phyloP scores from a whole-genome alignment of 805 yeast species.

The Metschnikowia sp. region DNA sequence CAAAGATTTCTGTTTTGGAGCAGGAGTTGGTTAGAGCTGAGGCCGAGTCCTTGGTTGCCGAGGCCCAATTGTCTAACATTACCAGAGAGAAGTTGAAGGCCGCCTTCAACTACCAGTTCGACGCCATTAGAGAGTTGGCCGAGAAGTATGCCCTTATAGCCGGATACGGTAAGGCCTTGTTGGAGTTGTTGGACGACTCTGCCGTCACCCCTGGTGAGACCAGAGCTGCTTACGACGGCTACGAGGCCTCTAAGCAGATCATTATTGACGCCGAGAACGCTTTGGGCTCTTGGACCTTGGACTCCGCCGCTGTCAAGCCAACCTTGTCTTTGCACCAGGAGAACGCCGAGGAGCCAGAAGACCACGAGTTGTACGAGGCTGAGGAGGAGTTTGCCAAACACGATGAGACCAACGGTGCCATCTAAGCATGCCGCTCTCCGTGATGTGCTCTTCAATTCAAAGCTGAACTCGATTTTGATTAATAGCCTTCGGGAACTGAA shows the following conservation, averaged over 20 bases:
- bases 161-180: conserved; percentile 96
- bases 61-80: conserved; percentile 96
- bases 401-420: conserved; percentile 27
- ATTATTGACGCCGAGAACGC: conserved; percentile 96
- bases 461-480: not conserved
- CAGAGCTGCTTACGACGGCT: conserved; percentile 97
- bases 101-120: conserved; percentile 95
- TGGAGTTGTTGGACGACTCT: conserved; percentile 92
- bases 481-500: conserved; percentile 4
- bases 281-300: conserved; percentile 94
- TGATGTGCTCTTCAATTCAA: conserved; percentile 3
- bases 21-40: conserved; percentile 99
- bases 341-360: conserved; percentile 41
- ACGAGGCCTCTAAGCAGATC: conserved; percentile 96
- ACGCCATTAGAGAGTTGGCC: conserved; percentile 88
- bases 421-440: conserved; percentile 12
- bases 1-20: conserved; percentile 91
- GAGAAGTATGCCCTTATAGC: conserved; percentile 97
- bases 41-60: conserved; percentile 98
- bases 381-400: conserved; percentile 51
- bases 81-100: conserved; percentile 98
- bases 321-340: conserved; percentile 78
- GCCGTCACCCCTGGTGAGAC: conserved; percentile 99
- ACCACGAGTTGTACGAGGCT: conserved; percentile 45
- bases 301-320: conserved; percentile 92